Evolutionary conservation across 2,329 filamentous ascomycete species (phyloP).

Genomic region (Delphinella strobiligena): DNA sequence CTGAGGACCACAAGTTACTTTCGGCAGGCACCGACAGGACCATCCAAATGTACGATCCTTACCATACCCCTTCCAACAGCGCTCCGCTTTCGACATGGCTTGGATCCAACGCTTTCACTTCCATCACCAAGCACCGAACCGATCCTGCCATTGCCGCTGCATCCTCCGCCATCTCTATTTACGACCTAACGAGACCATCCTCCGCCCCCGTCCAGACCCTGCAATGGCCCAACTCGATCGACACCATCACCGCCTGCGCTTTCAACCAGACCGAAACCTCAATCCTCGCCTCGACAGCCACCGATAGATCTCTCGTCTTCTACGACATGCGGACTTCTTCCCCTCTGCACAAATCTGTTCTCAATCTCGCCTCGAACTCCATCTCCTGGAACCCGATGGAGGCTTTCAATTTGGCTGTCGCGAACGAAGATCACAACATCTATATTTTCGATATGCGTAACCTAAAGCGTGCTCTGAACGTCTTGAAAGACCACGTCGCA

Average conservation of each 20-base stretch:
- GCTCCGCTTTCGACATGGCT: constrained; percentile 77
- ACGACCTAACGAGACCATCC: constrained; percentile 72
- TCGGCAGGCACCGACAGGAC: constrained; percentile 79
- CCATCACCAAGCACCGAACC: constrained; percentile 69
- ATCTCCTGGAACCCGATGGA: constrained; percentile 95
- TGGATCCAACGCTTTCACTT: constrained; percentile 70
- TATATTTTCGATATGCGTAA: constrained; percentile 93
- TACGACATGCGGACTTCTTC: constrained; percentile 85
- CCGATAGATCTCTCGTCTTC: constrained; percentile 75
- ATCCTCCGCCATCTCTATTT: constrained; percentile 68
- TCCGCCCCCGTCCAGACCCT: constrained; percentile 68
- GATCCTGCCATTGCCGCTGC: constrained; percentile 66
- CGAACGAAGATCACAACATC: constrained; percentile 87
- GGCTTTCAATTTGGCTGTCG: constrained; percentile 86
- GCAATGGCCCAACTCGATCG: constrained; percentile 75
- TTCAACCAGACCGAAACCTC: constrained; percentile 95
- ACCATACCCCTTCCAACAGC: constrained; percentile 55
- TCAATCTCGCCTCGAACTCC: constrained; percentile 73
- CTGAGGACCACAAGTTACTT: constrained; percentile 68
- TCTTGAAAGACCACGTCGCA: constrained; percentile 78
- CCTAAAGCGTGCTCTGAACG: constrained; percentile 75
- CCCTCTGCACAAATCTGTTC: constrained; percentile 66
- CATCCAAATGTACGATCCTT: constrained; percentile 86
- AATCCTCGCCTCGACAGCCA: constrained; percentile 72
- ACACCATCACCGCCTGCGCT: constrained; percentile 77